A percentile compares a stretch with the other conserved stretches of the same genome.
These are phyloP conservation scores for Raffaelea ambrosiae DNA, from an alignment of 2,329 filamentous ascomycete species.

Conservation along the genomic window DNA sequence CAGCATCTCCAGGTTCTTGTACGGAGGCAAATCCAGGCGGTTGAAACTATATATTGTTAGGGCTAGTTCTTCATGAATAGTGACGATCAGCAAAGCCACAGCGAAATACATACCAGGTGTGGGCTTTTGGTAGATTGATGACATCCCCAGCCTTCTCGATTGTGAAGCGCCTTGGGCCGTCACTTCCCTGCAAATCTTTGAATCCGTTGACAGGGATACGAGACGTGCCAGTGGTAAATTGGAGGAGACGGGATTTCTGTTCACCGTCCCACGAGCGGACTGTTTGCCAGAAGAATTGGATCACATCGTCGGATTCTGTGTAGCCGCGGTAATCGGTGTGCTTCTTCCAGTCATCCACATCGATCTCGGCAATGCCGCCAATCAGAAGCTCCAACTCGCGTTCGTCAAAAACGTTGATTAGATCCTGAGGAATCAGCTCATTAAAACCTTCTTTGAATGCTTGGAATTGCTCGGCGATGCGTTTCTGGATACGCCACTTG, in stretches of 20 bases:
- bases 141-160: conserved; percentile 96
- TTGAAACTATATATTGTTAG: conserved; percentile 65
- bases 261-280: conserved; percentile 96
- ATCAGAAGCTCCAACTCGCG: conserved; percentile 93
- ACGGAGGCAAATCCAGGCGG: conserved; percentile 86
- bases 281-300: conserved; percentile 98
- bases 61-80: no score
- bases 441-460: conserved; percentile 97
- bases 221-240: conserved; percentile 95
- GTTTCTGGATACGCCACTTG: conserved; percentile 98
- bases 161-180: conserved; percentile 89
- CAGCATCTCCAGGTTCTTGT: conserved; percentile 79
- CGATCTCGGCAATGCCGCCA: conserved; percentile 98
- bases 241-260: conserved; percentile 90
- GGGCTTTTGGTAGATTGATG: conserved; percentile 85
- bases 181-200: conserved; percentile 96
- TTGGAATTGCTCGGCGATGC: conserved; percentile 96
- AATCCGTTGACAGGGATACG: conserved; percentile 98
- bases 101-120: conserved; percentile 72
- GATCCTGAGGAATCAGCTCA: conserved; percentile 89
- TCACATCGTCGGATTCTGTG: conserved; percentile 94
- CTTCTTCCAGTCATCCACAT: conserved; percentile 99
- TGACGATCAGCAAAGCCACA: no score
- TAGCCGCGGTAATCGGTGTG: conserved; percentile 98
- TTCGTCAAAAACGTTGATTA: conserved; percentile 98